phyloP scores from a whole-genome alignment of 2,329 filamentous ascomycete species.

The Trichoderma asperellum region DNA sequence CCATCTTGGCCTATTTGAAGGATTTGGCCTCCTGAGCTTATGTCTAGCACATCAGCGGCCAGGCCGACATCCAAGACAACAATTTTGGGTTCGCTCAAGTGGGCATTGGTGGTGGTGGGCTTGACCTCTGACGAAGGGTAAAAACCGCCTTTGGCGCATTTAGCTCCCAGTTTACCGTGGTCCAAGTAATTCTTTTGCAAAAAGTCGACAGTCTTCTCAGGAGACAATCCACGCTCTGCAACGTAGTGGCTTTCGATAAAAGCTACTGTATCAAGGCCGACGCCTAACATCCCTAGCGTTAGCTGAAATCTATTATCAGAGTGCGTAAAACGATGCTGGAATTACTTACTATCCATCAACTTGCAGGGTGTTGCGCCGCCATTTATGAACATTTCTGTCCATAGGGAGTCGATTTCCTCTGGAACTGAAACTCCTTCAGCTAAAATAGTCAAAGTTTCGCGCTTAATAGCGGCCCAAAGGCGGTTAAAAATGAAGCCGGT shows the following conservation, averaged over 20 bases:
- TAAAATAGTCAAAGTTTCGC: constrained; percentile 54
- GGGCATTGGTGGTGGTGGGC: not conserved
- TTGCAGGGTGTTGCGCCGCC: constrained; percentile 34
- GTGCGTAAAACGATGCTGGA: not conserved
- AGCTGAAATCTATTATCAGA: not conserved
- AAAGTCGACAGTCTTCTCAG: constrained; percentile 7
- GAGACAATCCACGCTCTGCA: constrained; percentile 50
- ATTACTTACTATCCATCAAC: constrained; percentile 47
- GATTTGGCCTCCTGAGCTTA: not conserved
- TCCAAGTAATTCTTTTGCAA: not conserved
- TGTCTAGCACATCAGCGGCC: not conserved
- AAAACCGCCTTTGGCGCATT: not conserved
- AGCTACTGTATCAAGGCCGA: constrained; percentile 57
- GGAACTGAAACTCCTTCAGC: constrained; percentile 54
- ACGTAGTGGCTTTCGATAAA: constrained; percentile 60
- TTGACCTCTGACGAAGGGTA: not conserved
- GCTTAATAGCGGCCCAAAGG: constrained; percentile 60
- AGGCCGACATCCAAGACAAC: constrained; percentile 4
- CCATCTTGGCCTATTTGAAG: not conserved
- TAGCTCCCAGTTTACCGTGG: not conserved
- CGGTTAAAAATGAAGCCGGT: constrained; percentile 61
- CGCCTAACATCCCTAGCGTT: constrained; percentile 27
- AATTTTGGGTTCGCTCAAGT: not conserved
- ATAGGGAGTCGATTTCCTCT: constrained; percentile 54
- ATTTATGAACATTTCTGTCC: constrained; percentile 43